Percentiles rank a stretch among this genome's conserved stretches.
These are phyloP conservation scores for Cladosporium sp. DNA, from an alignment of 2,329 filamentous ascomycete species.

Conservation along the genomic window DNA sequence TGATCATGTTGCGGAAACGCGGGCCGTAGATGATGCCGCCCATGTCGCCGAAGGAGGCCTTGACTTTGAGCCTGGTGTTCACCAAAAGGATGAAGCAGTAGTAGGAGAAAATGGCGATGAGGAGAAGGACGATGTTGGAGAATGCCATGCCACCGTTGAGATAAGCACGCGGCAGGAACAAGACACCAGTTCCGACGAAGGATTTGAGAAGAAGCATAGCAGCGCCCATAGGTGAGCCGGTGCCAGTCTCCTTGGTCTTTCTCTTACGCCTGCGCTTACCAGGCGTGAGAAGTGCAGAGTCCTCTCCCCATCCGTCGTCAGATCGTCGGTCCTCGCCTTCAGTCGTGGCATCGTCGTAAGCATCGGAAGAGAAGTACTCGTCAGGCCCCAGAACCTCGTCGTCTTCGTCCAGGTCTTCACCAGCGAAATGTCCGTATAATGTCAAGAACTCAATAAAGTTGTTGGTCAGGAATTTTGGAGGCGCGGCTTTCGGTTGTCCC, in stretches of 20 bases:
- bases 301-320: slow-evolving; percentile 74
- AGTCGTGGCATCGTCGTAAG: slow-evolving; percentile 51
- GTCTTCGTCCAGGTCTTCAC: slow-evolving; percentile 93
- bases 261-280: slow-evolving; percentile 67
- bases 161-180: slow-evolving; percentile 89
- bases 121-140: slow-evolving; percentile 83
- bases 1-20: slow-evolving; percentile 82
- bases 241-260: slow-evolving; percentile 70
- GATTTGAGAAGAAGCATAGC: slow-evolving; percentile 88
- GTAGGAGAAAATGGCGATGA: slow-evolving; percentile 81
- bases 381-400: slow-evolving; percentile 82
- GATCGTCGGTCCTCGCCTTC: slow-evolving; percentile 44
- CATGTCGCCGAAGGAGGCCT: slow-evolving; percentile 97
- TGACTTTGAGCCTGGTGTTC: slow-evolving; percentile 74
- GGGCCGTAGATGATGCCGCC: slow-evolving; percentile 86
- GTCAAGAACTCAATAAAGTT: slow-evolving; percentile 96
- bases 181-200: slow-evolving; percentile 91
- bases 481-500: slow-evolving; percentile 6
- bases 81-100: slow-evolving; percentile 96
- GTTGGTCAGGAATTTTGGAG: slow-evolving; percentile 67
- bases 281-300: slow-evolving; percentile 71
- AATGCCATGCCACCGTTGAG: slow-evolving; percentile 97
- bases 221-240: slow-evolving; percentile 72
- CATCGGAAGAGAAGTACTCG: slow-evolving; percentile 84
- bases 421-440: slow-evolving; percentile 94